Percentiles rank a stretch among this genome's conserved stretches.
Evolutionary conservation across 1,284 basidiomycete genomes (phyloP).

Genomic region (Leucoagaricus sp.): DNA sequence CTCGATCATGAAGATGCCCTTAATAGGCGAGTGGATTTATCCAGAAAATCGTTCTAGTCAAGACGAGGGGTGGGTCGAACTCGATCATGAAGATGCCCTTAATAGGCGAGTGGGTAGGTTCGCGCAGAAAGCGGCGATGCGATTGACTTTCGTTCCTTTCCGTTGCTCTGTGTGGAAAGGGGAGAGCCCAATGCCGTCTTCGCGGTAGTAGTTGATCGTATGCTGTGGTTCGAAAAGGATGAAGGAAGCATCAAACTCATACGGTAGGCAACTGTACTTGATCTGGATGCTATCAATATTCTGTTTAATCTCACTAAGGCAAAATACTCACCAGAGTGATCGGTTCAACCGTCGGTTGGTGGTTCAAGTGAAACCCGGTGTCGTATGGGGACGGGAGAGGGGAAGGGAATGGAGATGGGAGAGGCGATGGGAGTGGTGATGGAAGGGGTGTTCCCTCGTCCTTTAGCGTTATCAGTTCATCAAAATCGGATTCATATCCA

Average conservation of each 20-base stretch:
- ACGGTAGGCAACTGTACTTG: constrained; percentile 17
- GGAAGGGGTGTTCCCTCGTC: constrained; percentile 11
- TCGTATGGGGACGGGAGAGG: constrained; percentile 12
- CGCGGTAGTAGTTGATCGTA: constrained; percentile 13
- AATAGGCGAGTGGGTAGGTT: constrained; percentile 22
- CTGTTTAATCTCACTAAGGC: too few species aligned
- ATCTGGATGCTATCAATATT: constrained; percentile 9
- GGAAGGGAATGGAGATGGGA: constrained; percentile 5
- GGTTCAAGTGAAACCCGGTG: constrained; percentile 12
- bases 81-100: constrained; percentile 4
- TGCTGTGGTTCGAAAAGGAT: constrained; percentile 19
- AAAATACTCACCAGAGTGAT: constrained; percentile 12
- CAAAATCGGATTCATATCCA: constrained; percentile 16
- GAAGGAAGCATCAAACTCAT: constrained; percentile 21
- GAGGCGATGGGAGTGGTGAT: constrained; percentile 6
- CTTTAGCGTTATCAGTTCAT: constrained; percentile 15
- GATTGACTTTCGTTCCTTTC: constrained; percentile 14
- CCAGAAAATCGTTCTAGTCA: too few species aligned
- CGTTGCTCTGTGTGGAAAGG: constrained; percentile 11
- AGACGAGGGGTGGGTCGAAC: too few species aligned
- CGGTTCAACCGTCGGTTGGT: constrained; percentile 16
- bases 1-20: constrained; percentile 5
- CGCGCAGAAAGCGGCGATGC: constrained; percentile 24
- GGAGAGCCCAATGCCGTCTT: constrained; percentile 12
- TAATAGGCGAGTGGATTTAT: constrained; percentile 20